phyloP scores from a whole-genome alignment of 106 monocot species.

The Dendrobium nobile region DNA sequence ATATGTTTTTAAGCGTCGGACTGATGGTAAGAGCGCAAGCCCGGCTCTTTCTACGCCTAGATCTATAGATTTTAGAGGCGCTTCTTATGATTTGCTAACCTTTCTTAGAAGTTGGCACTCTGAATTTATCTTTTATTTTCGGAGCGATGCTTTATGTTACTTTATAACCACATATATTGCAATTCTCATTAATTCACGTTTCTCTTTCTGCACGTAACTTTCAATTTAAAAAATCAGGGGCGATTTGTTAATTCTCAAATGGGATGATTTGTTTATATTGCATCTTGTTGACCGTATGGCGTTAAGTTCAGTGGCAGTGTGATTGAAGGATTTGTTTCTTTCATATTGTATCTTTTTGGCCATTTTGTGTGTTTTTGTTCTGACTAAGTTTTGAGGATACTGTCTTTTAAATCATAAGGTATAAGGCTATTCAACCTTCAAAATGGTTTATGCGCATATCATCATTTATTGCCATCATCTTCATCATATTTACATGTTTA shows the following conservation, averaged over 20 bases:
- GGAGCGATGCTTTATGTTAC: too few species aligned
- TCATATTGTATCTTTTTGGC: not conserved
- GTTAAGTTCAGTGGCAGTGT: not conserved
- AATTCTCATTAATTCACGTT: not conserved
- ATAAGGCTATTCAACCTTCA: too few species aligned
- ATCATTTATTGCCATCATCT: too few species aligned
- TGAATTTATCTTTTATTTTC: too few species aligned
- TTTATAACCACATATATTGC: too few species aligned
- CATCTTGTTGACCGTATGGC: not conserved
- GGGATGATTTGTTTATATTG: not conserved
- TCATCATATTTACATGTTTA: too few species aligned
- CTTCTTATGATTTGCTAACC: not conserved
- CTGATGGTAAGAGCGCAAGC: slow-evolving; percentile 34
- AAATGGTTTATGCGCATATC: too few species aligned
- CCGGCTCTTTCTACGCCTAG: not conserved
- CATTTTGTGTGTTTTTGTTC: too few species aligned
- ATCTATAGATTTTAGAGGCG: not conserved
- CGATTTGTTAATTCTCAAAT: not conserved
- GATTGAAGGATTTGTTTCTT: not conserved
- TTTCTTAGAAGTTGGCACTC: too few species aligned
- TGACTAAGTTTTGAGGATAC: too few species aligned
- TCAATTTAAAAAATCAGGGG: not conserved
- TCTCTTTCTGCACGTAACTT: not conserved
- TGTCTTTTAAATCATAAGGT: too few species aligned
- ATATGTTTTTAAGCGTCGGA: slow-evolving; percentile 51